Percentiles rank a stretch among this genome's conserved stretches.
Conservation (phyloP, 2,329 filamentous ascomycete genomes). For the Diaporthe sp. region DNA sequence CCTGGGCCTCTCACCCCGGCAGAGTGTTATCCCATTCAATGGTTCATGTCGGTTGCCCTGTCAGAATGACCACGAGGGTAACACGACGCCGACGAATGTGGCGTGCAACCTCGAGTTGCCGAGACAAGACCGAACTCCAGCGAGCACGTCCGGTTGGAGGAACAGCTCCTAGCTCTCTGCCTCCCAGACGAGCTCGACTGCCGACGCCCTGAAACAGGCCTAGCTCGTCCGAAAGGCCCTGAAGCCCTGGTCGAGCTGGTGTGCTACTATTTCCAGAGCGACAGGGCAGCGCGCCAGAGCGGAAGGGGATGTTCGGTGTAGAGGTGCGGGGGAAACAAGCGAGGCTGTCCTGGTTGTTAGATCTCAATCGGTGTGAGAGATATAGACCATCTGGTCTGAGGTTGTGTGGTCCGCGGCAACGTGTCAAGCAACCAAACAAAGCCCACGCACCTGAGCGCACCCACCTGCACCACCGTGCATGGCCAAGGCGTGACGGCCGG, state of each 20-base stretch:
- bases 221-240: conserved; percentile 13
- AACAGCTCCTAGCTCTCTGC: not conserved
- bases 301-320: conserved; percentile 14
- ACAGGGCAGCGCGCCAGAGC: not conserved
- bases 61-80: not conserved
- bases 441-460: conserved; percentile 16
- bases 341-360: not conserved
- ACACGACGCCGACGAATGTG: not conserved
- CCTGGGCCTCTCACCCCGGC: not conserved
- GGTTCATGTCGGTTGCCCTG: not conserved
- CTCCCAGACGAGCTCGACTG: not conserved
- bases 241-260: conserved; percentile 12
- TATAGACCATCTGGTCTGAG: not conserved
- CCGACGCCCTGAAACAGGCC: conserved; percentile 16
- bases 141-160: conserved; percentile 28
- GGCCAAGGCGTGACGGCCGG: conserved; percentile 11
- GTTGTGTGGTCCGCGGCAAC: not conserved
- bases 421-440: not conserved
- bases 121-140: conserved; percentile 27
- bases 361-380: conserved; percentile 19
- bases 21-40: not conserved
- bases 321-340: not conserved
- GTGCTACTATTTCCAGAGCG: conserved; percentile 13
- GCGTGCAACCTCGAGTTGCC: conserved; percentile 23
- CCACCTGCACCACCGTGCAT: not conserved